Conservation (phyloP, 371 early-diverging fungal species). For the Actinomucor elegans region DNA sequence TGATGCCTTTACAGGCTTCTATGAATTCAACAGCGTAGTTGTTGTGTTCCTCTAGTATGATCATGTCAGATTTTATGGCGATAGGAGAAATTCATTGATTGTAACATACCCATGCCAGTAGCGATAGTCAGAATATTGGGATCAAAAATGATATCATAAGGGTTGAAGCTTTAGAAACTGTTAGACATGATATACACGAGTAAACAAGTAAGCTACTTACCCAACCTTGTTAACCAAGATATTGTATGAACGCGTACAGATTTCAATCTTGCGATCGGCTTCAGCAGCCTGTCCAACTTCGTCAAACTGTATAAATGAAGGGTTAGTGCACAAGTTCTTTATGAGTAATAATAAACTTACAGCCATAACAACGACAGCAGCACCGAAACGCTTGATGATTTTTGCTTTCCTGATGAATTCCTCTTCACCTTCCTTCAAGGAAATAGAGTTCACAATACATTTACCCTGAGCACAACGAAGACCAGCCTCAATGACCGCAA, state of each 20-base stretch:
- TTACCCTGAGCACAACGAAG: conserved; percentile 94
- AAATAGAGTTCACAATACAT: conserved; percentile 95
- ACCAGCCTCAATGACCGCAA: conserved; percentile 94
- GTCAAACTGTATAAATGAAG: conserved; percentile 67
- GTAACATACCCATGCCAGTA: conserved; percentile 89
- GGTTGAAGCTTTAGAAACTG: conserved; percentile 78
- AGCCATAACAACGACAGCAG: conserved; percentile 97
- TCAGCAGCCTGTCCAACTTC: conserved; percentile 91
- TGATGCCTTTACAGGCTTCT: conserved; percentile 73
- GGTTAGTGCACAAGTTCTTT: too few species aligned
- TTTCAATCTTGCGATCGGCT: conserved; percentile 79
- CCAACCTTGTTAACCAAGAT: conserved; percentile 83
- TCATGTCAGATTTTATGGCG: too few species aligned
- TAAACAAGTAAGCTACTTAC: too few species aligned
- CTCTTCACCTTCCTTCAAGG: conserved; percentile 91
- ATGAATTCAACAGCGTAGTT: conserved; percentile 95
- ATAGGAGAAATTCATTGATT: too few species aligned
- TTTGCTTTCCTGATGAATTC: conserved; percentile 89
- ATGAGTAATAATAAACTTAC: conserved; percentile 50
- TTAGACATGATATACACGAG: too few species aligned
- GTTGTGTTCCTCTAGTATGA: conserved; percentile 93
- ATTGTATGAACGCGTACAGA: conserved; percentile 89
- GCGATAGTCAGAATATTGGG: conserved; percentile 95
- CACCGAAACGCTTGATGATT: conserved; percentile 86
- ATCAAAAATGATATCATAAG: conserved; percentile 93